Evolutionary conservation across 768 basidiomycete genomes (phyloP).

Genomic region (Termitomyces sp.): DNA sequence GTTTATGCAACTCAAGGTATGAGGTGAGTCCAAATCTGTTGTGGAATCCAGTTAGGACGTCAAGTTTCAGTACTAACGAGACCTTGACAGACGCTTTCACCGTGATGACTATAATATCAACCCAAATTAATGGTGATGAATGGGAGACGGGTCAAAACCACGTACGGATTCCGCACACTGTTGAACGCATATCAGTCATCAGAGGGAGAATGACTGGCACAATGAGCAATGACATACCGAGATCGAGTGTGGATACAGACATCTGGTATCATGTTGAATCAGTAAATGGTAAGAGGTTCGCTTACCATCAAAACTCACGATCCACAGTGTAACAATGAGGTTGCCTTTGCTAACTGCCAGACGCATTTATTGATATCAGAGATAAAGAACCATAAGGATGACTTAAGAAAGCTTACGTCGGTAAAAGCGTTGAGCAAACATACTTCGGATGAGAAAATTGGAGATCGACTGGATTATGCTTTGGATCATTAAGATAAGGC

Average conservation of each 20-base stretch:
- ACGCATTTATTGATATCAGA: neutral
- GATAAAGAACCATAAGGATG: neutral
- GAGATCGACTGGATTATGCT: constrained; percentile 34
- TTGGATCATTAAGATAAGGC: neutral
- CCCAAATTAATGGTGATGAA: neutral
- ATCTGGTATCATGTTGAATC: constrained; percentile 18
- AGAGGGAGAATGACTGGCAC: neutral
- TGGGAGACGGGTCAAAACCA: neutral
- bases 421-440: constrained; percentile 49
- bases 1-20: constrained; percentile 29
- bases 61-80: neutral
- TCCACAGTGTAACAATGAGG: constrained; percentile 32
- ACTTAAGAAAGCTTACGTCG: constrained; percentile 30
- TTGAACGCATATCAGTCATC: neutral
- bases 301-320: constrained; percentile 32
- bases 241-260: constrained; percentile 35
- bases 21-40: constrained; percentile 40
- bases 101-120: constrained; percentile 39
- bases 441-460: constrained; percentile 44
- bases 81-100: constrained; percentile 41
- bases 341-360: constrained; percentile 41
- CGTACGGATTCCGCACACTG: constrained; percentile 35
- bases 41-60: neutral
- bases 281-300: neutral
- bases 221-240: constrained; percentile 29